These are phyloP conservation scores for Flaveria ramosissima DNA, from an alignment of 129 eudicot genomes.

Conservation along the genomic window DNA sequence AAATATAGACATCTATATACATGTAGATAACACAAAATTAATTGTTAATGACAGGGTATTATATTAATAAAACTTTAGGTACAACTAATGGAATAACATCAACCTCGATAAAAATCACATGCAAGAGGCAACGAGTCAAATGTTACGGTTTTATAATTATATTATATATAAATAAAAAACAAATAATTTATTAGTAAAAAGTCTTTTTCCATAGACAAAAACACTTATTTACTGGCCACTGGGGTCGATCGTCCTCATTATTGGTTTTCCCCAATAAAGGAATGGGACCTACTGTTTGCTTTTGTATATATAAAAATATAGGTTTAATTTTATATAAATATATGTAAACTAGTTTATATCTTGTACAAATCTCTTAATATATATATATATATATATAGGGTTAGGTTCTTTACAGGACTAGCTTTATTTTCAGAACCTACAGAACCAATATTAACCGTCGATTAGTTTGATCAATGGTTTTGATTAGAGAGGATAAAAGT, in stretches of 20 bases:
- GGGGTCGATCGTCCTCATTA: constrained; percentile 42
- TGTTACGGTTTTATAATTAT: constrained; percentile 29
- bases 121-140: constrained; percentile 43
- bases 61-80: constrained; percentile 19
- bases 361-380: neutral
- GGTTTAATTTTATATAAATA: neutral
- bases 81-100: constrained; percentile 43
- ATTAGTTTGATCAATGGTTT: too few relatives aligned
- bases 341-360: neutral
- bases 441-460: too few relatives aligned
- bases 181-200: constrained; percentile 15
- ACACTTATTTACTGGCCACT: constrained; percentile 25
- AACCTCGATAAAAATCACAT: constrained; percentile 47
- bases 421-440: too few relatives aligned
- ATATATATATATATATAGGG: too few relatives aligned
- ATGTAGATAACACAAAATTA: neutral
- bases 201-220: constrained; percentile 33
- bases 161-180: neutral
- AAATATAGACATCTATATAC: neutral
- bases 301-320: neutral
- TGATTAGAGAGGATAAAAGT: too few relatives aligned
- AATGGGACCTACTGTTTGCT: constrained; percentile 22
- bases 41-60: neutral
- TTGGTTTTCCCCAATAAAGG: constrained; percentile 34
- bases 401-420: too few relatives aligned